Conservation (phyloP, 306 rosid species). For the Senna tora region DNA sequence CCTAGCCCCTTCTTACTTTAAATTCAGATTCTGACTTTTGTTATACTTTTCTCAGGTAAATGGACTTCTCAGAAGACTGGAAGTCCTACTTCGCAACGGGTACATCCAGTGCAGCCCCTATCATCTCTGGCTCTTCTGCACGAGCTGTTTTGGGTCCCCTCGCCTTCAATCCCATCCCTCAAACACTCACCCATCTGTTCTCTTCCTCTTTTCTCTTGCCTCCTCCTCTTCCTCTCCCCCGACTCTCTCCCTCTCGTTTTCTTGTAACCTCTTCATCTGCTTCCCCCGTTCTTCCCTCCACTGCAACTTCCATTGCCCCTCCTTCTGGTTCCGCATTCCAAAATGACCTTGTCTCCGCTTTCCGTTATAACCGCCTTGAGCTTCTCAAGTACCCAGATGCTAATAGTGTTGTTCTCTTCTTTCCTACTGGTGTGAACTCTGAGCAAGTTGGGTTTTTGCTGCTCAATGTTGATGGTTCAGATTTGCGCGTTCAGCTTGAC, state of each 20-base stretch:
- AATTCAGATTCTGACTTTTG: neutral
- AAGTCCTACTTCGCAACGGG: constrained; percentile 62
- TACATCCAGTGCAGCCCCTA: constrained; percentile 41
- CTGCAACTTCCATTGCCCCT: constrained; percentile 52
- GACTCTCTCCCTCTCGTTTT: constrained; percentile 48
- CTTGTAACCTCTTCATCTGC: constrained; percentile 42
- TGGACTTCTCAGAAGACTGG: constrained; percentile 57
- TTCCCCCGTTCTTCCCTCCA: constrained; percentile 57
- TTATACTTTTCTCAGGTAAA: constrained; percentile 1
- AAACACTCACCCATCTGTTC: constrained; percentile 39
- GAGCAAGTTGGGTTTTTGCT: constrained; percentile 55
- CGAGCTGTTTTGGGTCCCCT: constrained; percentile 56
- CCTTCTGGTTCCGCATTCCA: constrained; percentile 30
- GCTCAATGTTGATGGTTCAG: constrained; percentile 26
- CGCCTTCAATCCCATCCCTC: constrained; percentile 56
- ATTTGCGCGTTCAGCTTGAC: constrained; percentile 29
- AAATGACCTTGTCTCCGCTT: constrained; percentile 31
- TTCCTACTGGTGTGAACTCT: constrained; percentile 60
- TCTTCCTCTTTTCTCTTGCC: constrained; percentile 51
- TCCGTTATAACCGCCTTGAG: constrained; percentile 50
- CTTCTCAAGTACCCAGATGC: constrained; percentile 37
- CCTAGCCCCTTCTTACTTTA: neutral
- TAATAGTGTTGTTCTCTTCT: constrained; percentile 47
- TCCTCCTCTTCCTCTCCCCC: constrained; percentile 44
- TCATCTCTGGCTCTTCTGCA: constrained; percentile 28